Percentiles rank a stretch among this genome's conserved stretches.
phyloP scores from a whole-genome alignment of 768 basidiomycete genomes.

The Boletus reticulatus region DNA sequence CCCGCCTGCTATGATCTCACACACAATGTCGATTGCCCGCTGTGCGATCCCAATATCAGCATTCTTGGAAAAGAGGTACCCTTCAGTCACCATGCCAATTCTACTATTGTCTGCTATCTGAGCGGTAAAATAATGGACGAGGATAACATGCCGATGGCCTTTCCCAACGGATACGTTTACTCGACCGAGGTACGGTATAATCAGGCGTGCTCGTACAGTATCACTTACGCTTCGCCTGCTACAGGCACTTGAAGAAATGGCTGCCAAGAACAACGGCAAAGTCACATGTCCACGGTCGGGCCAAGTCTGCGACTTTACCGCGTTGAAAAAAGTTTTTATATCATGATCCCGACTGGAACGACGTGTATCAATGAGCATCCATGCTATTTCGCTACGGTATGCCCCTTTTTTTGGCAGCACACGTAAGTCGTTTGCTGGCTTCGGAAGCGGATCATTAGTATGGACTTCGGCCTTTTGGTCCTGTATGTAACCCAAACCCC shows the following conservation, averaged over 20 bases:
- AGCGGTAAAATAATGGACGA: slow-evolving; percentile 95
- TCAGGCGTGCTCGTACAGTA: neutral
- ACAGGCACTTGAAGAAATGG: slow-evolving; percentile 87
- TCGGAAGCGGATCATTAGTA: slow-evolving; percentile 25
- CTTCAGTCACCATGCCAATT: slow-evolving; percentile 90
- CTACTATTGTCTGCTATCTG: slow-evolving; percentile 90
- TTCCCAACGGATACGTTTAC: slow-evolving; percentile 90
- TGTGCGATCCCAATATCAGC: slow-evolving; percentile 78
- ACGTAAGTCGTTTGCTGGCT: slow-evolving; percentile 13
- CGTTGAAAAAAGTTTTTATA: slow-evolving; percentile 87
- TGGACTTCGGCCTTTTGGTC: slow-evolving; percentile 8
- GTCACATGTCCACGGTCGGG: slow-evolving; percentile 85
- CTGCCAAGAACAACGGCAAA: slow-evolving; percentile 68
- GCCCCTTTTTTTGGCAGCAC: neutral
- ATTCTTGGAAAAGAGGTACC: slow-evolving; percentile 84
- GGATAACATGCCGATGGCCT: slow-evolving; percentile 88
- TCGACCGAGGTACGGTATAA: slow-evolving; percentile 72
- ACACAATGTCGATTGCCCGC: slow-evolving; percentile 86
- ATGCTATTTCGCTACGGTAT: neutral
- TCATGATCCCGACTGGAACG: slow-evolving; percentile 46
- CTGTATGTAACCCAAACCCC: slow-evolving; percentile 18
- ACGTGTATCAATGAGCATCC: neutral
- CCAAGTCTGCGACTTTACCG: slow-evolving; percentile 57
- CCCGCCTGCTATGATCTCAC: slow-evolving; percentile 74
- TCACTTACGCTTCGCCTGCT: slow-evolving; percentile 10